A percentile compares a stretch with the other conserved stretches of the same genome.
Evolutionary conservation across 306 rosid species (phyloP).

Genomic region (Pyrus betulifolia): DNA sequence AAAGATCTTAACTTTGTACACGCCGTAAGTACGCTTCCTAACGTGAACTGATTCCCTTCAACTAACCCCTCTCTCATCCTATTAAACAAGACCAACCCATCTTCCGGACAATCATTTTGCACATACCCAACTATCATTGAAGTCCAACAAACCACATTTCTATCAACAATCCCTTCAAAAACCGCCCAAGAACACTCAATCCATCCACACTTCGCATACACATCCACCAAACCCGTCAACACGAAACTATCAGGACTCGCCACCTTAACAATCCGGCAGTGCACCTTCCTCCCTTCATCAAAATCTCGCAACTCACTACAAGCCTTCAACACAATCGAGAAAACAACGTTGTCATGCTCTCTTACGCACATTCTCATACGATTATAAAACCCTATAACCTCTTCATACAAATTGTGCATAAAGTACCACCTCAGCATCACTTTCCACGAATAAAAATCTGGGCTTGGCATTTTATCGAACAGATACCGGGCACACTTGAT

Average conservation of each 20-base stretch:
- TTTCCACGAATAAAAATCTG: conserved; percentile 49
- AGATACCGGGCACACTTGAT: conserved; percentile 46
- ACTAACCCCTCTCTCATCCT: conserved; percentile 57
- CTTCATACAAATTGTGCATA: conserved; percentile 35
- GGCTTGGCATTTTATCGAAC: conserved; percentile 46
- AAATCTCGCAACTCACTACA: conserved; percentile 42
- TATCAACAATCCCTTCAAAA: conserved; percentile 44
- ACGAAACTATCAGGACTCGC: conserved; percentile 39
- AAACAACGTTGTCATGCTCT: conserved; percentile 36
- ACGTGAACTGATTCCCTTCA: conserved; percentile 44
- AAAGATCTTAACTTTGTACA: conserved; percentile 45
- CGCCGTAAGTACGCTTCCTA: conserved; percentile 49
- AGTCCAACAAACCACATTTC: conserved; percentile 65
- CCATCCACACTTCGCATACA: conserved; percentile 44
- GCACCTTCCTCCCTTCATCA: conserved; percentile 35
- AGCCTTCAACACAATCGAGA: conserved; percentile 52
- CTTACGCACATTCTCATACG: conserved; percentile 25
- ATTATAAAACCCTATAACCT: conserved; percentile 35
- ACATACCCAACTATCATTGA: conserved; percentile 72
- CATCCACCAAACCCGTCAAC: conserved; percentile 44
- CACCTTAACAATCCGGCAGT: conserved; percentile 49
- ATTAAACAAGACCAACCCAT: conserved; percentile 49
- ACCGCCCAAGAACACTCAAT: conserved; percentile 22
- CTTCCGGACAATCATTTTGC: conserved; percentile 51
- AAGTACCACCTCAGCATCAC: conserved; percentile 69